Conservation (phyloP, 1,139 yeast species). For the Saccharomyces uvarum region DNA sequence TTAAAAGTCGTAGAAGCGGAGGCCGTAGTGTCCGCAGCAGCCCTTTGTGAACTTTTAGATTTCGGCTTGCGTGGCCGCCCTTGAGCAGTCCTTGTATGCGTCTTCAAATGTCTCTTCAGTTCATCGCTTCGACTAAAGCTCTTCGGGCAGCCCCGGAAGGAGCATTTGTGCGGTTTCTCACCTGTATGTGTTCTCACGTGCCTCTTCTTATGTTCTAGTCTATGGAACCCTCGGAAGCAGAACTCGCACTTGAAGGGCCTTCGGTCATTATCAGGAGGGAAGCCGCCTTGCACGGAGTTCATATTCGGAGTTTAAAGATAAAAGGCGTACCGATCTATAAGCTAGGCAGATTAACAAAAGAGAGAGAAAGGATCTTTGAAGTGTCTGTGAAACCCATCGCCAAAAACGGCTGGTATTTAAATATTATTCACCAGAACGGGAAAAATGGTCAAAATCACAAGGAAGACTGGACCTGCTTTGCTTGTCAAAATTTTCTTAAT, state of each 20-base stretch:
- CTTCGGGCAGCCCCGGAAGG: conserved; percentile 80
- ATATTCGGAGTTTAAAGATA: neutral
- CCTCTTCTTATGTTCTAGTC: conserved; percentile 89
- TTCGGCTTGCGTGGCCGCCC: conserved; percentile 2
- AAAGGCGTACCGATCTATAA: neutral
- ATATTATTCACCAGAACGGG: neutral
- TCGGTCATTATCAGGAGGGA: conserved; percentile 22
- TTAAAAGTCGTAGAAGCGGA: neutral
- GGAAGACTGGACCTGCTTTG: neutral
- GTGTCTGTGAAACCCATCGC: neutral
- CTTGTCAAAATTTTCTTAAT: neutral
- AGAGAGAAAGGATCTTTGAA: neutral
- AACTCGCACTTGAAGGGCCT: conserved; percentile 83
- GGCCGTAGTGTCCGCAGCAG: neutral
- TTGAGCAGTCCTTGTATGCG: conserved; percentile 40
- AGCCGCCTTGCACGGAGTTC: conserved; percentile 4
- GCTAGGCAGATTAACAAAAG: neutral
- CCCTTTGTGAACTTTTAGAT: neutral
- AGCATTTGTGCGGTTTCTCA: conserved; percentile 86
- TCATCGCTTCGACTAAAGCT: conserved; percentile 85
- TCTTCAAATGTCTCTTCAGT: conserved; percentile 79
- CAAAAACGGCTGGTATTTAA: neutral
- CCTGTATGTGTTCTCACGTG: conserved; percentile 95
- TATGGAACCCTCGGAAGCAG: conserved; percentile 85
- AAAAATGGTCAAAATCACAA: neutral